Evolutionary conservation across 345 rosid genomes (phyloP), one percentile per base, ranked within the genome.

Genomic region (Gossypioides kirkii): DNA sequence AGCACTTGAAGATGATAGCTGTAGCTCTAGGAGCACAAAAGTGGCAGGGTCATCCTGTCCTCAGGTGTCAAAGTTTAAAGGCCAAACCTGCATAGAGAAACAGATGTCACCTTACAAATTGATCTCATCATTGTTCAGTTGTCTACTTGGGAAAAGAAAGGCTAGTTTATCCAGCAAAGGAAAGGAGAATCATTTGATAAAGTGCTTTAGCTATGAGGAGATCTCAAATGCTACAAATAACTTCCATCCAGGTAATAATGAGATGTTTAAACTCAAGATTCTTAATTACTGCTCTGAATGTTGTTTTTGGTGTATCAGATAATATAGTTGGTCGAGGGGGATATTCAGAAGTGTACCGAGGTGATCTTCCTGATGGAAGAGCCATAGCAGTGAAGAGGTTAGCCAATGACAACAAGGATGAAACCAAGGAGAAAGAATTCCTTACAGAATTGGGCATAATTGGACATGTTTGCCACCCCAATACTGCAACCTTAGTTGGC

Each of bases 341-440:
- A 18, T 90, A 88, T 81, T 89, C 98, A 17, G 97, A 94, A 71
- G 98, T 94, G 36, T 94, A 92, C 75, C 87, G 87, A 81, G 98
- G 98, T 22, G 87, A 89, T 72, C 86, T 94, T 72, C 60, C 73
- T 20, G 89, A 90, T 74, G 97, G 97, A 58, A 84, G 79, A 80
- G 71, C 77, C n/a, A 82, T 92, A 38, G 98, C 98, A 12, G 97
- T 94, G 73, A 94, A 94, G 86, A 92, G 89, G 79, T 70, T 92
- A 76, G 80, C 97, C 2, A 89, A 85, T 73, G 95, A 89, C 82
- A 90, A 85, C 84, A 90, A 82, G 23, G 90, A 92, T 79, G 87
- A 82, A 67, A 82, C 71, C 60, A 94, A 94, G 74, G 97, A 92
- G 84, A 90, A 87, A 84, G 97, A 89, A 76, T 89, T 94, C 78